Base-by-base conservation (phyloP, 495 filamentous ascomycete species). In the Lichenothelia convexa region DNA sequence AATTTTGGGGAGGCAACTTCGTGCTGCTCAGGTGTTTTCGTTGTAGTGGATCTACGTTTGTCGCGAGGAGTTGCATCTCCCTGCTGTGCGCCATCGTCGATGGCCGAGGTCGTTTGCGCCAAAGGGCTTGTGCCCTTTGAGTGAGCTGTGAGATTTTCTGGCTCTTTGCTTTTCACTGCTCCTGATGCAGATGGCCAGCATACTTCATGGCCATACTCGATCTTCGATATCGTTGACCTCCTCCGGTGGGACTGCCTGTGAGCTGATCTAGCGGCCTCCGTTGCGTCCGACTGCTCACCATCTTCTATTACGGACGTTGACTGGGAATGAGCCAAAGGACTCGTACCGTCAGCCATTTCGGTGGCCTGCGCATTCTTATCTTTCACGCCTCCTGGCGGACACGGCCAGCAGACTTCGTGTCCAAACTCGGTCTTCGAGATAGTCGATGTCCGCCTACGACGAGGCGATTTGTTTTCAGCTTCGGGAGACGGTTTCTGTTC, bases 321-420 rank as follows among this genome's bases (percentile, higher is more conserved):
- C 34, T 13, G 15, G 21, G n/a, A n/a, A 9, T 35, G 13, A 11
- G 20, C 18, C 19, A 24, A 19, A 20, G 8, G 18, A 36, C 12
- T 20, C 17, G 24, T 44, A 15, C 19, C 8, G 8, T 3, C 24
- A 21, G 21, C 2, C 49, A 59, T 0, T 58, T 35, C 5, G 21
- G 38, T n/a, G 21, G 24, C 37, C 12, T 43, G 38, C 24, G 40
- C 23, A 20, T 26, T 37, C 19, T 17, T 30, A 6, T 30, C 13
- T 12, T 30, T 33, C 21, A 24, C 11, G 21, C 21, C 19, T 34
- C 39, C 38, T 23, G 39, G 20, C 11, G 39, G 16, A 21, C 51
- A 45, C 3, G 65, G 63, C 62, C 59, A 68, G 18, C 59, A 57
- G 33, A 70, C 70, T 42, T 71, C 67, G 44, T 68, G 59, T n/a